Evolutionary conservation across 176 grass and related monocot genomes (phyloP).

Genomic region (Luzula sylvatica): DNA sequence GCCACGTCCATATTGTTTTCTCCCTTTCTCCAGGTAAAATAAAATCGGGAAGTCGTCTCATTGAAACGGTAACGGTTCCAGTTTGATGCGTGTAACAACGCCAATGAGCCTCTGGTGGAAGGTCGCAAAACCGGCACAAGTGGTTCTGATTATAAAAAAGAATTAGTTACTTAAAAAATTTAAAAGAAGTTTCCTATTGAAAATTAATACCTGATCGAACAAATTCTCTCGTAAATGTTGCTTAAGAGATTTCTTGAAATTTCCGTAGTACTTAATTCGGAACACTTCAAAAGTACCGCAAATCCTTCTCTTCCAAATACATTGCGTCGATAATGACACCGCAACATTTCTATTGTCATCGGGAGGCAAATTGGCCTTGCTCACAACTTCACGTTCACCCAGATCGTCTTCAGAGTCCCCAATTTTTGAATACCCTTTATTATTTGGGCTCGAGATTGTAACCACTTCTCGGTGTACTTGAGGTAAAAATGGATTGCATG

Average conservation of each 20-base stretch:
- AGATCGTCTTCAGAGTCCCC: not conserved
- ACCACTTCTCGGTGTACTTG: slow-evolving; percentile 1
- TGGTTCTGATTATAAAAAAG: slow-evolving; percentile 30
- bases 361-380: slow-evolving; percentile 64
- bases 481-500: not conserved
- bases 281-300: slow-evolving; percentile 81
- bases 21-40: slow-evolving; percentile 69
- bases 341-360: slow-evolving; percentile 90
- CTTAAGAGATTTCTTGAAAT: slow-evolving; percentile 86
- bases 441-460: slow-evolving; percentile 11
- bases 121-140: slow-evolving; percentile 62
- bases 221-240: slow-evolving; percentile 77
- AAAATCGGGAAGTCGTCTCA: slow-evolving; percentile 64
- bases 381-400: slow-evolving; percentile 1
- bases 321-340: slow-evolving; percentile 79
- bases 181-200: not conserved
- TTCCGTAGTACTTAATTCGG: slow-evolving; percentile 95
- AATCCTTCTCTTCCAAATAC: slow-evolving; percentile 91
- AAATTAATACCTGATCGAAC: slow-evolving; percentile 68
- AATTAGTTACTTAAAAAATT: not conserved
- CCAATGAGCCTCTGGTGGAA: slow-evolving; percentile 93
- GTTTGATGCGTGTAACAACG: slow-evolving; percentile 90
- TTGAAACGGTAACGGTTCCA: slow-evolving; percentile 94
- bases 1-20: slow-evolving; percentile 96
- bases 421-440: slow-evolving; percentile 8